Evolutionary conservation across 495 filamentous ascomycete genomes (phyloP), one percentile per base, ranked within the genome.

Genomic region (Tuber magnatum): DNA sequence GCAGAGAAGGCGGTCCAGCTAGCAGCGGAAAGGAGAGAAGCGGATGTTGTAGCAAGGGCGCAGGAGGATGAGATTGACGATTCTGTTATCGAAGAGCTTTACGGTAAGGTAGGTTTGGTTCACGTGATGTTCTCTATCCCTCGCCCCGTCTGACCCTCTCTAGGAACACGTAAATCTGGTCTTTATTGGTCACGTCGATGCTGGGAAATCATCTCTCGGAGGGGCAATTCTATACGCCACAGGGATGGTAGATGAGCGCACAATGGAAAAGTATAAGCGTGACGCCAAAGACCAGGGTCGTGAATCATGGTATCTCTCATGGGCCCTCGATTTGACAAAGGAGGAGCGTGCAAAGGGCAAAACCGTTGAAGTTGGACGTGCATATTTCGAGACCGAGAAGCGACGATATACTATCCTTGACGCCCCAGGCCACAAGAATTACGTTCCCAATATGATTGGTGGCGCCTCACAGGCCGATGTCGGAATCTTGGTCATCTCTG

Each of bases 251-350:
- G 96, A 99, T 82, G 94, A 99, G 84, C 89, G 95, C 80, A 99
- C 95, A 32, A 88, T 99, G 87, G 95, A 99, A 18, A 99, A 99
- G 84, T 95, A 95, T 86, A 97, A 94, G 88, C 89, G 89, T 75
- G 95, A 98, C 79, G 95, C 95, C 39, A 98, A 97, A 86, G 95
- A 97, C 22, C 88, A 94, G 72, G 95, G 95, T 73, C 91, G 94
- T 87, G 94, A 98, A 86, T 92, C 93, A n/a, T 98, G 94, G 96
- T 98, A 97, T 83, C 86, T 97, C 18, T 99, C 94, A 70, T 98
- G 94, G 96, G 95, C 94, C 65, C 88, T 97, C 71, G 96, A 99
- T 88, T 84, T 97, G 80, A 98, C 94, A 56, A 94, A 93, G 80
- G 95, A 99, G 84, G 95, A 99, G 82, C 90, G 96, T 76, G 85